phyloP scores from a whole-genome alignment of 2,329 filamentous ascomycete species.

The Aspergillus pseudonomiae region DNA sequence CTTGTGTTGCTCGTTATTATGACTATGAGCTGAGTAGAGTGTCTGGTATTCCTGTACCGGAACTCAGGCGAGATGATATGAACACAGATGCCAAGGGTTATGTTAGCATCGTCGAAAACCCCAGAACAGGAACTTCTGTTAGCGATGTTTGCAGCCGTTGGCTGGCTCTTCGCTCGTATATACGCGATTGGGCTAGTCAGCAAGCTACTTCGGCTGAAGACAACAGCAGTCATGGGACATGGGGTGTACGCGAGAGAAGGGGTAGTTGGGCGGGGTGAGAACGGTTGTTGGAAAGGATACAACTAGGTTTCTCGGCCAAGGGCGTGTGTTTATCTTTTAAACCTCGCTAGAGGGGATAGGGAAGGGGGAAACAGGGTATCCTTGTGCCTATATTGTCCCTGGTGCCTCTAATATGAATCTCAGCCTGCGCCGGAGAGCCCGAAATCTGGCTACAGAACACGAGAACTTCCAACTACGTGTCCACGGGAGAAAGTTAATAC shows the following conservation, averaged over 20 bases:
- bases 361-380: background rate
- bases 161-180: constrained; percentile 81
- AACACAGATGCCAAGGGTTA: constrained; percentile 70
- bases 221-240: constrained; percentile 59
- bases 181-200: constrained; percentile 86
- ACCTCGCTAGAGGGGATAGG: background rate
- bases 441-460: background rate
- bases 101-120: constrained; percentile 55
- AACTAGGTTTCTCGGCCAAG: background rate
- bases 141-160: constrained; percentile 69
- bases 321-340: background rate
- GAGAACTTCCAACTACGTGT: background rate
- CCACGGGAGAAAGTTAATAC: background rate
- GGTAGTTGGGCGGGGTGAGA: constrained; percentile 67
- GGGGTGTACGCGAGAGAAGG: constrained; percentile 61
- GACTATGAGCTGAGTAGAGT: constrained; percentile 86
- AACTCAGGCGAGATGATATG: constrained; percentile 73
- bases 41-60: constrained; percentile 66
- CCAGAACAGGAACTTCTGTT: constrained; percentile 50
- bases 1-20: constrained; percentile 77
- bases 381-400: background rate
- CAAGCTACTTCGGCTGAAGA: constrained; percentile 70
- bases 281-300: background rate
- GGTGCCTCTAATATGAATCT: background rate
- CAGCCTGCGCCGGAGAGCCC: background rate